Conservation (phyloP, 176 grass and related monocot genomes). For the Oryza australiensis region DNA sequence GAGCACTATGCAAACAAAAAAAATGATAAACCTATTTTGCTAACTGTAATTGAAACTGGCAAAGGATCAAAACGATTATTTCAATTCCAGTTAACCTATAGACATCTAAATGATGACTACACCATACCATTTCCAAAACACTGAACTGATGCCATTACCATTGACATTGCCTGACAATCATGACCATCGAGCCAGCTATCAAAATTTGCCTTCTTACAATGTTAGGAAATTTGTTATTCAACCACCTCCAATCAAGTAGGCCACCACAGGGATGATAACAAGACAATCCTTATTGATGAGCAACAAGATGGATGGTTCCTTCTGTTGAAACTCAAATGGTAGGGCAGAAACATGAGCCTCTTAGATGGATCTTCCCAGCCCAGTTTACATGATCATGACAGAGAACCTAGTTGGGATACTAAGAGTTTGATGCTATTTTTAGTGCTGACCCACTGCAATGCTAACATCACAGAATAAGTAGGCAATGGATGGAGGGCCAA, state of each 20-base stretch:
- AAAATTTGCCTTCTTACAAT: background rate
- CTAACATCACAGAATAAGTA: background rate
- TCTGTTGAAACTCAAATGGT: background rate
- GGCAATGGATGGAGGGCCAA: background rate
- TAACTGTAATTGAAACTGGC: background rate
- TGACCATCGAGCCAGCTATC: background rate
- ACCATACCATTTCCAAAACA: background rate
- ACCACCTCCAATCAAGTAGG: background rate
- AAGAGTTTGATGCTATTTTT: background rate
- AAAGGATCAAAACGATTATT: background rate
- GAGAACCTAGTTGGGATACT: background rate
- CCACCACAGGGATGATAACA: background rate
- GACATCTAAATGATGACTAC: background rate
- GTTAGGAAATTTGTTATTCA: background rate
- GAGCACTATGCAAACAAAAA: background rate
- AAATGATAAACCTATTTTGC: background rate
- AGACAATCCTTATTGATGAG: background rate
- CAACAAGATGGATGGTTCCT: background rate
- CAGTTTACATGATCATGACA: background rate
- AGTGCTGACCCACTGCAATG: conserved; percentile 6
- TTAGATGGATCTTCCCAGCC: background rate
- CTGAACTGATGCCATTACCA: background rate
- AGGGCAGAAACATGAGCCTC: background rate
- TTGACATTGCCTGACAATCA: background rate
- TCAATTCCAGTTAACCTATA: background rate